Conservation (phyloP, 129 eudicot species). For the Helichrysum umbraculigerum region DNA sequence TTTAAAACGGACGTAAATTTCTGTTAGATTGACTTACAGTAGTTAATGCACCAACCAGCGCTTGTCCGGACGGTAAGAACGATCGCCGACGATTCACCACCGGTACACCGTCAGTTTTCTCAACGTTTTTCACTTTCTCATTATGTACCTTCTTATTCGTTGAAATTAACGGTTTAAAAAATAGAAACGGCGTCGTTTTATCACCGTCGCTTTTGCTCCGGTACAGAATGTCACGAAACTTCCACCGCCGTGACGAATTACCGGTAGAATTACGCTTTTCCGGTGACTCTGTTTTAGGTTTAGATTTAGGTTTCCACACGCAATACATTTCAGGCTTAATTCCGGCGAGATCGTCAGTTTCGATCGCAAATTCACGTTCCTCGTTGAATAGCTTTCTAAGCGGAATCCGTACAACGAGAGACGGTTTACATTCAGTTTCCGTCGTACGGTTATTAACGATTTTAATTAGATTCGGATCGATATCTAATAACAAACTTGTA, state of each 20-base stretch:
- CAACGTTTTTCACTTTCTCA: constrained; percentile 14
- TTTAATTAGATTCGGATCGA: constrained; percentile 13
- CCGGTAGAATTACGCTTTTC: constrained; percentile 52
- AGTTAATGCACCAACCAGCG: constrained; percentile 45
- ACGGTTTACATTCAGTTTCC: constrained; percentile 24
- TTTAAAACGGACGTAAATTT: constrained; percentile 42
- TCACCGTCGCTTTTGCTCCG: constrained; percentile 61
- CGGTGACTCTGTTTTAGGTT: constrained; percentile 24
- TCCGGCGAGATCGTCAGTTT: constrained; percentile 69
- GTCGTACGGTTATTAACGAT: constrained; percentile 14
- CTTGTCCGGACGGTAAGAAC: constrained; percentile 49
- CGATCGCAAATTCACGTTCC: constrained; percentile 58
- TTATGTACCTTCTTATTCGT: too few relatives aligned
- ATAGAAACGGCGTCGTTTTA: constrained; percentile 30
- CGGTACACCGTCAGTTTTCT: constrained; percentile 14
- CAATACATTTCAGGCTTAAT: constrained; percentile 58
- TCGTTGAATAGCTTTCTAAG: constrained; percentile 60
- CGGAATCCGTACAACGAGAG: constrained; percentile 42
- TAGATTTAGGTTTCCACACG: constrained; percentile 55
- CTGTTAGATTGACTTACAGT: constrained; percentile 47
- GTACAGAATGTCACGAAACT: constrained; percentile 42
- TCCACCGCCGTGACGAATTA: constrained; percentile 65
- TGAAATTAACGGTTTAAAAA: constrained; percentile 25
- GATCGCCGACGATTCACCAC: constrained; percentile 31
- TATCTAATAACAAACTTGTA: constrained; percentile 37